A percentile compares a stretch with the other conserved stretches of the same genome.
Conservation (phyloP, 2,329 filamentous ascomycete genomes). For the Fusarium verrucosum region DNA sequence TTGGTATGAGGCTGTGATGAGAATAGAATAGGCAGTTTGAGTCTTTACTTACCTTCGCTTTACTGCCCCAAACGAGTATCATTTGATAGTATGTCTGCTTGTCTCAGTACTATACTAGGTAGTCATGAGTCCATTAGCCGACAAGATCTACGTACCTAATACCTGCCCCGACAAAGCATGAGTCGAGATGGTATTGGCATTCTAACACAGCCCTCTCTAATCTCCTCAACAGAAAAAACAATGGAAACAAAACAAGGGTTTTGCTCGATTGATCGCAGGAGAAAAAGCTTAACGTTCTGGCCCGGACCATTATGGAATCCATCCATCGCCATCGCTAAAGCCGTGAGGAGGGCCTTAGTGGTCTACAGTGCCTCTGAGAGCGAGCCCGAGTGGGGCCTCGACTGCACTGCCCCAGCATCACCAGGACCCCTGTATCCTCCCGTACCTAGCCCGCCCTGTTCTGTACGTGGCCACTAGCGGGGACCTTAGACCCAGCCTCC, state of each 20-base stretch:
- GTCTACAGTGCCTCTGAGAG: not conserved
- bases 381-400: conserved; percentile 9
- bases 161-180: conserved; percentile 13
- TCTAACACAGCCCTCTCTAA: conserved; percentile 24
- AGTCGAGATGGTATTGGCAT: conserved; percentile 17
- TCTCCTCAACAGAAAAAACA: conserved; percentile 30
- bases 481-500: conserved; percentile 14
- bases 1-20: conserved; percentile 1
- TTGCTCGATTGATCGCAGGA: not conserved
- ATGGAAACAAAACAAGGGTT: conserved; percentile 9
- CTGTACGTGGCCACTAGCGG: conserved; percentile 23
- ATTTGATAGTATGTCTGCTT: not conserved
- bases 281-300: conserved; percentile 36
- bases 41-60: not conserved
- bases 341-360: conserved; percentile 17
- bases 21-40: not conserved
- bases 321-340: conserved; percentile 39
- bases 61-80: not conserved
- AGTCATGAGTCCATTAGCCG: not conserved
- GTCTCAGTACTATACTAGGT: no score
- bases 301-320: conserved; percentile 20
- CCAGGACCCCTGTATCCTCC: conserved; percentile 1
- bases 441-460: not conserved
- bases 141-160: not conserved
- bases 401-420: conserved; percentile 27